Evolutionary conservation across 2,329 filamentous ascomycete genomes (phyloP).

Genomic region (Thermoascus crustaceus): DNA sequence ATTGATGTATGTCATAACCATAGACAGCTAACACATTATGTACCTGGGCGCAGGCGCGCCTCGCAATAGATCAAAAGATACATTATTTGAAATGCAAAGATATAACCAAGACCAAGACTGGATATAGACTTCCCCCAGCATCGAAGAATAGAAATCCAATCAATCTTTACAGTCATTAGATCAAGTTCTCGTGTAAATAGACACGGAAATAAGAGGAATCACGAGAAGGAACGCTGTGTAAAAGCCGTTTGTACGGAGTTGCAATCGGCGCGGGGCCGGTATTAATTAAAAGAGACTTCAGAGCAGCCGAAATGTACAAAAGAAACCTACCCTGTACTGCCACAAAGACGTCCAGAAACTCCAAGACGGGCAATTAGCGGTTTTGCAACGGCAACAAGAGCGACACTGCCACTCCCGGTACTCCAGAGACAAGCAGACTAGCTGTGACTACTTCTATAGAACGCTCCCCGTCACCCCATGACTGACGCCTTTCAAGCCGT

Average conservation of each 20-base stretch:
- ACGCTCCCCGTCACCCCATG: background rate
- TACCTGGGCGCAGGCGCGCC: too few species aligned
- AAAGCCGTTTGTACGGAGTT: background rate
- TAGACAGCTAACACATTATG: too few species aligned
- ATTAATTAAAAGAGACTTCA: background rate
- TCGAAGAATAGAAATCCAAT: too few species aligned
- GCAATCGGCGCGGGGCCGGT: background rate
- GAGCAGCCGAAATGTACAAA: background rate
- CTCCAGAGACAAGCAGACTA: background rate
- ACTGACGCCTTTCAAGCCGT: background rate
- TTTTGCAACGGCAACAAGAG: background rate
- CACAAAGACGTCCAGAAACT: background rate
- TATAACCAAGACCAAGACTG: too few species aligned
- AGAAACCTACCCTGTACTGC: background rate
- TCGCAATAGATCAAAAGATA: too few species aligned
- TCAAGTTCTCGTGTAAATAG: background rate
- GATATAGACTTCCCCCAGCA: too few species aligned
- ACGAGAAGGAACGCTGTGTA: too few species aligned
- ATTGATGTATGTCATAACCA: background rate
- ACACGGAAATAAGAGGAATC: background rate
- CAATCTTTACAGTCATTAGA: too few species aligned
- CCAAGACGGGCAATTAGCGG: background rate
- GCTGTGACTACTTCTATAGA: background rate
- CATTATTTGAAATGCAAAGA: too few species aligned
- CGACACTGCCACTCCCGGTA: background rate